phyloP scores from a whole-genome alignment of 768 basidiomycete species.

The Tylopilus plumbeoviolaceoides region DNA sequence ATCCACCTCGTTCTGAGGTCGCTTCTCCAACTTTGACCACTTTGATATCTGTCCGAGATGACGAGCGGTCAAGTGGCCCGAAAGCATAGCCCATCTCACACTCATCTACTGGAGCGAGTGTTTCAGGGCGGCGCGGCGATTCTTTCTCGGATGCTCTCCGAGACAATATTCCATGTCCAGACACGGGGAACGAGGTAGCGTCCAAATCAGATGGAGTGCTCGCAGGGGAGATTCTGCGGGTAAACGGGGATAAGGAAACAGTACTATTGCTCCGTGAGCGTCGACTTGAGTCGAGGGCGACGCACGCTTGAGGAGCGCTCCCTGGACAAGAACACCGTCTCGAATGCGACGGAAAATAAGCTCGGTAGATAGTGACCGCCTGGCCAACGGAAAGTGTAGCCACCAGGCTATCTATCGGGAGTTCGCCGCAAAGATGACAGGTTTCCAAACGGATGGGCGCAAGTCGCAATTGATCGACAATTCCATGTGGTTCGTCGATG shows the following conservation, averaged over 20 bases:
- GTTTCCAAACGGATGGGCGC: slow-evolving; percentile 48
- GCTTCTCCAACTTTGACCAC: slow-evolving; percentile 52
- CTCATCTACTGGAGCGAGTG: slow-evolving; percentile 36
- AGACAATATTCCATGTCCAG: slow-evolving; percentile 74
- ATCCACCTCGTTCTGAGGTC: slow-evolving; percentile 70
- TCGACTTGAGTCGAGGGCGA: slow-evolving; percentile 45
- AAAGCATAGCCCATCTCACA: slow-evolving; percentile 24
- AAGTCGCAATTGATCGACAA: slow-evolving; percentile 58
- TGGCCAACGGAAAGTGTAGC: slow-evolving; percentile 65
- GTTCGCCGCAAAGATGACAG: slow-evolving; percentile 71
- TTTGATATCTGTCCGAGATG: slow-evolving; percentile 45
- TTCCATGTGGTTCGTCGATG: slow-evolving; percentile 56
- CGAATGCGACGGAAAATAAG: slow-evolving; percentile 51
- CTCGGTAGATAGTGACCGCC: slow-evolving; percentile 60
- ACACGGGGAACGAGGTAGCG: slow-evolving; percentile 66
- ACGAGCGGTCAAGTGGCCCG: slow-evolving; percentile 35
- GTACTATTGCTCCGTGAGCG: slow-evolving; percentile 64
- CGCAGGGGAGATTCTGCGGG: slow-evolving; percentile 45
- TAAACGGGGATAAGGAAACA: slow-evolving; percentile 43
- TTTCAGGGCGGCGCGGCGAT: slow-evolving; percentile 40
- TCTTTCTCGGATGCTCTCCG: slow-evolving; percentile 72
- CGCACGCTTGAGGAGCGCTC: slow-evolving; percentile 41
- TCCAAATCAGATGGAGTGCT: slow-evolving; percentile 37
- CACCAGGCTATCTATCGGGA: slow-evolving; percentile 60
- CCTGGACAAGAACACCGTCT: slow-evolving; percentile 66